Base-by-base conservation (phyloP, 305 asterid species). In the Fraxinus albicans region DNA sequence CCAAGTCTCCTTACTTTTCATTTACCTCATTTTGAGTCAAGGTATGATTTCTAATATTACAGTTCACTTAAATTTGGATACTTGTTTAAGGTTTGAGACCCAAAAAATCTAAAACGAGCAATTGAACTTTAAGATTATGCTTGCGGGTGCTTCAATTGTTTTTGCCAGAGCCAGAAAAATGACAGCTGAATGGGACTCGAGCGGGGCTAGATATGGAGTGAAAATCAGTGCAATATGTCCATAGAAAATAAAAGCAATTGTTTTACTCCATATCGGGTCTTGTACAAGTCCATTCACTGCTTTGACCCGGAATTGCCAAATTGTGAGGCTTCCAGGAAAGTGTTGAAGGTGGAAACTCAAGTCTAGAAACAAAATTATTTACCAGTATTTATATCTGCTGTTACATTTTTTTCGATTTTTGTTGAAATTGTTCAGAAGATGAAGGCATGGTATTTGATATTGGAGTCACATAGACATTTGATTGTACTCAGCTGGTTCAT, bases 191-290 rank as follows among this genome's bases (percentile, higher is more conserved):
- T 60, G 25, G 19, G 74, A 73, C 73, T 80, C 36, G 40, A 0
- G 73, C 83, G 72, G 83, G 83, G 50, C 83, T 80, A 78, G 83
- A 80, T 80, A 80, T 80, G 83, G 83, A 80, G 83, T 34, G 33
- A 80, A 80, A 72, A 47, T 73, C 4, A 47, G 35, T 33, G 17
- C 44, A 8, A 15, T 34, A 31, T 35, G 27, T 70, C 76, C 15
- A 10, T 1, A 13, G 15, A 27, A 17, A 6, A 36, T 36, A 36
- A 58, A 67, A 60, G 55, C 36, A 9, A 3, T 3, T 34, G 12
- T 35, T 74, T 74, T 74, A 35, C 78, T 74, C 78, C 78, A 36
- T 17, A 10, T 5, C 55, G 9, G 4, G 13, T 36, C 55, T 33
- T 21, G 78, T 25, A 36, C 55, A 74, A 74, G 78, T 74, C 78